Conservation (phyloP, 2,329 filamentous ascomycete species). For the Aulographum hederae region DNA sequence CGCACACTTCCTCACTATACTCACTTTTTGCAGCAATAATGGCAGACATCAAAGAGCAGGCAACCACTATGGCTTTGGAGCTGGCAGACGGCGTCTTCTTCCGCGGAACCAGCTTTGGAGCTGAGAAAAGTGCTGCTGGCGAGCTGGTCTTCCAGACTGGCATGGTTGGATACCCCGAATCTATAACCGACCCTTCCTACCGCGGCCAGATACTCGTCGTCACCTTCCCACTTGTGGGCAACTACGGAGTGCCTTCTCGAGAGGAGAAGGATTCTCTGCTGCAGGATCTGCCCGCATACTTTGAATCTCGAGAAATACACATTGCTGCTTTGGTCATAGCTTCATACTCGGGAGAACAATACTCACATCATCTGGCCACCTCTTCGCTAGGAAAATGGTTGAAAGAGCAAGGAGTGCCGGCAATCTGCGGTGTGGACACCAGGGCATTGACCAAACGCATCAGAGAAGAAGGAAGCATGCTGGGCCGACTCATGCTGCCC, state of each 20-base stretch:
- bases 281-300: constrained; percentile 73
- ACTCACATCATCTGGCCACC: constrained; percentile 78
- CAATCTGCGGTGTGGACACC: constrained; percentile 90
- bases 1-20: too few relatives aligned
- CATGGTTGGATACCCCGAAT: constrained; percentile 98
- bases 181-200: constrained; percentile 72
- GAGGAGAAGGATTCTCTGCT: constrained; percentile 51
- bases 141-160: constrained; percentile 99
- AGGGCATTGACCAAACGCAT: constrained; percentile 87
- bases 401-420: constrained; percentile 86
- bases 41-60: too few relatives aligned
- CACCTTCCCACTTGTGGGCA: constrained; percentile 88
- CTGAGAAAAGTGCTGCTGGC: constrained; percentile 81
- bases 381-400: constrained; percentile 90
- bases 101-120: constrained; percentile 93
- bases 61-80: constrained; percentile 74
- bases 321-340: constrained; percentile 81
- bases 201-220: constrained; percentile 89
- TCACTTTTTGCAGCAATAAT: too few relatives aligned
- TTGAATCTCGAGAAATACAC: constrained; percentile 85
- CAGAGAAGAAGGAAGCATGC: constrained; percentile 85
- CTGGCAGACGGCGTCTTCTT: constrained; percentile 81
- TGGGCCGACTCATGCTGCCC: constrained; percentile 71
- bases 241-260: constrained; percentile 88
- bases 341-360: constrained; percentile 86